Conservation (phyloP, 2,329 filamentous ascomycete genomes). For the Aspergillus piperis region DNA sequence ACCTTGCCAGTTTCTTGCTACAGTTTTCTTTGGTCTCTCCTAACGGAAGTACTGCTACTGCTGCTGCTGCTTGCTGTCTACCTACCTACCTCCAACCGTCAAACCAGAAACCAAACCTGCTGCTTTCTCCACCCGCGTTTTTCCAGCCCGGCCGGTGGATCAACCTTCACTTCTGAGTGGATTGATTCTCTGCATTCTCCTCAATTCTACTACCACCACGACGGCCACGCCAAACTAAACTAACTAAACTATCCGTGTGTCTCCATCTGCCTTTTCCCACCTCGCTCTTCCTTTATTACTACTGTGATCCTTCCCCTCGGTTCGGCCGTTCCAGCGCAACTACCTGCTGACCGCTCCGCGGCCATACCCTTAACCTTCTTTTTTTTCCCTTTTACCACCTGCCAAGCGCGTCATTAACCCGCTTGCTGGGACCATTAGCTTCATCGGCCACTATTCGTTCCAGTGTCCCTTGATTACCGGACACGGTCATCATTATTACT, state of each 20-base stretch:
- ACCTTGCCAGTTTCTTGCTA: too few relatives aligned
- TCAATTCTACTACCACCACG: conserved; percentile 6
- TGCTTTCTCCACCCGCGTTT: conserved; percentile 4
- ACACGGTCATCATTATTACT: background rate
- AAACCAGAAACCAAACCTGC: conserved; percentile 5
- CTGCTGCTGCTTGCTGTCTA: background rate
- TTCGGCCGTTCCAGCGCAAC: conserved; percentile 7
- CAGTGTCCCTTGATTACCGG: conserved; percentile 3
- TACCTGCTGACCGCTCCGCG: conserved; percentile 7
- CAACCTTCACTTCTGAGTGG: background rate
- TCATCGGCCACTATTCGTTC: conserved; percentile 8
- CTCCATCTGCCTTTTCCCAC: conserved; percentile 4
- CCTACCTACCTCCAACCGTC: background rate
- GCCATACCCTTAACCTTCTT: conserved; percentile 9
- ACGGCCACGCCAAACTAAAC: background rate
- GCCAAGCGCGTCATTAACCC: conserved; percentile 9
- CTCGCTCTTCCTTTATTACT: conserved; percentile 6
- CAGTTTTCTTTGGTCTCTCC: too few relatives aligned
- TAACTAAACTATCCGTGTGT: conserved; percentile 2
- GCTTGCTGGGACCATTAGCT: conserved; percentile 7
- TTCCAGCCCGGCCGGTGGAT: conserved; percentile 8
- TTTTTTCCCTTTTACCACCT: background rate
- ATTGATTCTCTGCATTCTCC: background rate
- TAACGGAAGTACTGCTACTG: too few relatives aligned
- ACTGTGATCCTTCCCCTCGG: conserved; percentile 5